phyloP scores from a whole-genome alignment of 208 protist species.

The Crithidia expoeki region DNA sequence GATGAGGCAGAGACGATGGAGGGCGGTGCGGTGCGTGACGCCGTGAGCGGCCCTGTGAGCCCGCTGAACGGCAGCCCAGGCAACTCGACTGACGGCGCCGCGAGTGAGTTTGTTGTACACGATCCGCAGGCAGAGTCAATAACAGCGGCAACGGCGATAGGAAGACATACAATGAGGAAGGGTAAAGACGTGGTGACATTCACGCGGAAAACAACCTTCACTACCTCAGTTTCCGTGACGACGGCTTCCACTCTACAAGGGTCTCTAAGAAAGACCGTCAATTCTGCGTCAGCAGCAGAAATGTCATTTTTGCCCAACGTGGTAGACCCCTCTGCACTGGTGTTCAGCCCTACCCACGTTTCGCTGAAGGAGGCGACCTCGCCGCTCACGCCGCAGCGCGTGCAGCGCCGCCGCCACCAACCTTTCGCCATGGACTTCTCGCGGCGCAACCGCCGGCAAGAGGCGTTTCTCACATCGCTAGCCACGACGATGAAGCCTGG shows the following conservation, averaged over 20 bases:
- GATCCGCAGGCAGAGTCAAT: neutral
- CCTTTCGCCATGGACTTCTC: conserved; percentile 24
- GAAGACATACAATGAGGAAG: neutral
- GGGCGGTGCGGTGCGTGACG: conserved; percentile 6
- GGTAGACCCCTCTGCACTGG: neutral
- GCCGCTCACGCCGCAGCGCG: conserved; percentile 17
- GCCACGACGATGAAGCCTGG: conserved; percentile 17
- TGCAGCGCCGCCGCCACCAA: conserved; percentile 21
- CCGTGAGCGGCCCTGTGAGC: neutral
- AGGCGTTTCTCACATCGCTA: conserved; percentile 34
- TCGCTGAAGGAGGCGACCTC: neutral
- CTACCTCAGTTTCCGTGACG: too few relatives aligned
- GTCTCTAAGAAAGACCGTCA: too few relatives aligned
- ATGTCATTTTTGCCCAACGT: neutral
- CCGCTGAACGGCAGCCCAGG: neutral
- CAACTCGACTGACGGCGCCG: neutral
- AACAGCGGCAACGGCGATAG: neutral
- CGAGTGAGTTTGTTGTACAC: conserved; percentile 9
- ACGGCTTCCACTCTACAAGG: too few relatives aligned
- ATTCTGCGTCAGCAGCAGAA: too few relatives aligned
- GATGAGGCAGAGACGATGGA: conserved; percentile 1
- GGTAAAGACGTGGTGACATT: too few relatives aligned
- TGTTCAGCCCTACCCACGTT: neutral
- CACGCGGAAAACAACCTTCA: too few relatives aligned
- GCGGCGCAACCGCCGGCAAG: conserved; percentile 27